Percentiles rank a stretch among this genome's conserved stretches.
These are phyloP conservation scores for Pezicula neosporulosa DNA, from an alignment of 2,329 filamentous ascomycete species.

Conservation along the genomic window DNA sequence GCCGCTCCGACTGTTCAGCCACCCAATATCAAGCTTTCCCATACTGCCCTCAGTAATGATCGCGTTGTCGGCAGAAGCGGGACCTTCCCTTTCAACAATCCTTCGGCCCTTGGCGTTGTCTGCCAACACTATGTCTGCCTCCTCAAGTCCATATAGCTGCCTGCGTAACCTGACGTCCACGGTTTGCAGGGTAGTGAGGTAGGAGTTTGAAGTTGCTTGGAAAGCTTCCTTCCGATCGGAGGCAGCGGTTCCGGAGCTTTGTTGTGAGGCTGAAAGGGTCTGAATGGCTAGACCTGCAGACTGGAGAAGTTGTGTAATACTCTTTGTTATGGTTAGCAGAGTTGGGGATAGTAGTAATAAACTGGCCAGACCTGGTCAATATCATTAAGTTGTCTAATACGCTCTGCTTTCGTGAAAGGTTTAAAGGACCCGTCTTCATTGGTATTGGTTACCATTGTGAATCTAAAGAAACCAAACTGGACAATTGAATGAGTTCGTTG, in stretches of 20 bases:
- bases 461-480: background rate
- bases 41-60: conserved; percentile 38
- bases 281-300: conserved; percentile 61
- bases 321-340: conserved; percentile 15
- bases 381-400: conserved; percentile 74
- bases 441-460: conserved; percentile 1
- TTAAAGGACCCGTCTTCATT: conserved; percentile 18
- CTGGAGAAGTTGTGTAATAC: conserved; percentile 45
- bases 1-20: conserved; percentile 82
- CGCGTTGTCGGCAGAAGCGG: conserved; percentile 8
- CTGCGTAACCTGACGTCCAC: conserved; percentile 72
- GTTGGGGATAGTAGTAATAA: background rate
- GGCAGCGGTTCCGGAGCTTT: conserved; percentile 14
- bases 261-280: conserved; percentile 52
- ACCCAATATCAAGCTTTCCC: conserved; percentile 72
- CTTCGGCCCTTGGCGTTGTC: conserved; percentile 7
- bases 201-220: conserved; percentile 59
- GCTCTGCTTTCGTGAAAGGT: conserved; percentile 69
- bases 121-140: conserved; percentile 67
- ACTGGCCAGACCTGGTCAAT: conserved; percentile 63
- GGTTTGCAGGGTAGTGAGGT: conserved; percentile 69
- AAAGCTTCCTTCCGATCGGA: conserved; percentile 39
- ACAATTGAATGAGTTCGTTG: background rate
- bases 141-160: conserved; percentile 76
- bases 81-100: conserved; percentile 13